Evolutionary conservation across 768 basidiomycete species (phyloP).

Genomic region (Suillus placidus): DNA sequence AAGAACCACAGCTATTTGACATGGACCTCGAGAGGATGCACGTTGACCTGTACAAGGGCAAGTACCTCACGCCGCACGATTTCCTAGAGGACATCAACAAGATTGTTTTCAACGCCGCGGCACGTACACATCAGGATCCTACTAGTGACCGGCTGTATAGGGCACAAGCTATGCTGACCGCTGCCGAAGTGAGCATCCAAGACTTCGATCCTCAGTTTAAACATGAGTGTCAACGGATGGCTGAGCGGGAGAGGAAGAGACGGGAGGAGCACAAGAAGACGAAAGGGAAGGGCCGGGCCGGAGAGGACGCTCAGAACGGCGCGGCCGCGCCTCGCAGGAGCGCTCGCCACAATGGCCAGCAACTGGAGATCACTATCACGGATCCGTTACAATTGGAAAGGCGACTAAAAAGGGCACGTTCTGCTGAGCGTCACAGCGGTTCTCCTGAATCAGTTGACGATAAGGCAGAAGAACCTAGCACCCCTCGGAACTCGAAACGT

Average conservation of each 20-base stretch:
- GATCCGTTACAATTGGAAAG: constrained; percentile 79
- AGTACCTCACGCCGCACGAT: constrained; percentile 85
- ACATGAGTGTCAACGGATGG: constrained; percentile 88
- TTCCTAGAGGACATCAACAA: constrained; percentile 84
- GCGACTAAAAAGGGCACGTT: constrained; percentile 69
- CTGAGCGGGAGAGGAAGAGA: constrained; percentile 69
- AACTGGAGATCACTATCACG: constrained; percentile 71
- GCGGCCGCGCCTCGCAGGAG: constrained; percentile 60
- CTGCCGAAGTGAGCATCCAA: constrained; percentile 81
- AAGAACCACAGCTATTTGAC: constrained; percentile 62
- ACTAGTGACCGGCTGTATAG: constrained; percentile 66
- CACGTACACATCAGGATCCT: constrained; percentile 59
- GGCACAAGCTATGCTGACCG: constrained; percentile 88
- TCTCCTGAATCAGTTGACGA: constrained; percentile 47
- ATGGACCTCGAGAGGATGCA: constrained; percentile 95
- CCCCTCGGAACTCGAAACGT: constrained; percentile 54
- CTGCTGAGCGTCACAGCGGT: constrained; percentile 55
- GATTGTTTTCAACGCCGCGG: constrained; percentile 75
- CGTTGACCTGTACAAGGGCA: constrained; percentile 75
- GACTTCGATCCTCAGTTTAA: constrained; percentile 81
- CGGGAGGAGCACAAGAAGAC: constrained; percentile 50
- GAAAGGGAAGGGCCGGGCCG: constrained; percentile 39
- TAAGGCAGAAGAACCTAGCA: constrained; percentile 44
- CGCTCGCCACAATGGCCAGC: constrained; percentile 70
- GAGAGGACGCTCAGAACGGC: constrained; percentile 34